Base-by-base conservation (phyloP, 352 stramenopile genomes). In the Phytophthora capsici region DNA sequence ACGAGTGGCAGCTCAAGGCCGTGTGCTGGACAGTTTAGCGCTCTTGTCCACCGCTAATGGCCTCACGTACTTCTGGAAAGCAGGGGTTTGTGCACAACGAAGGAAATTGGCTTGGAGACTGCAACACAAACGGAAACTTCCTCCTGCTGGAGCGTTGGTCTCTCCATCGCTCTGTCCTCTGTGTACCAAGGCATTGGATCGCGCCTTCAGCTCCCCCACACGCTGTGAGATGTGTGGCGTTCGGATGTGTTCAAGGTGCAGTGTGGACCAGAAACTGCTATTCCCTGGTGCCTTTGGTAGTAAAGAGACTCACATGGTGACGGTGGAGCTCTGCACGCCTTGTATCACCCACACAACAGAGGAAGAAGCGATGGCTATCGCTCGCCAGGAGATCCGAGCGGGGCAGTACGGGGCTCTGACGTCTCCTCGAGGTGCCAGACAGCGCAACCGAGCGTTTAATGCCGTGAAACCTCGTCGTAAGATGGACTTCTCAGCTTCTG, bases 1-100 rank as follows among this genome's bases (percentile, higher is more conserved):
- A 30, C 67, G 73, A 41, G 66, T 82, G n/a, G 73, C 76, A 19
- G 69, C 76, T 13, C 79, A 76, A 43, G 77, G 77, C 6, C 73
- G 72, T 12, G 66, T 83, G 16, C 48, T 77, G 4, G 75, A 88
- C 41, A 73, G 72, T 45, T 54, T 86, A 1, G 77, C 69, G 4
- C 43, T 85, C 13, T 23, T 69, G 25, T 80, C 63, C 5, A 67
- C 71, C 1, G 68, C 73, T 10, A 76, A 73, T 17, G 74, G 71
- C 6, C 63, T 84, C 44, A 71, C 49, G 25, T 67, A 60, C 44
- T 78, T 68, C 36, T 80, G 63, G 67, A 78, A 77, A 30, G 69
- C 70, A 6, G 52, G 57, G 4, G 56, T 69, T n/a, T 65, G 65
- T 36, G 66, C 70, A 4, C 60, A 78, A 14, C 49, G 28, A 0